phyloP scores from a whole-genome alignment of 148 eudicot species.

The Spergularia bocconei region DNA sequence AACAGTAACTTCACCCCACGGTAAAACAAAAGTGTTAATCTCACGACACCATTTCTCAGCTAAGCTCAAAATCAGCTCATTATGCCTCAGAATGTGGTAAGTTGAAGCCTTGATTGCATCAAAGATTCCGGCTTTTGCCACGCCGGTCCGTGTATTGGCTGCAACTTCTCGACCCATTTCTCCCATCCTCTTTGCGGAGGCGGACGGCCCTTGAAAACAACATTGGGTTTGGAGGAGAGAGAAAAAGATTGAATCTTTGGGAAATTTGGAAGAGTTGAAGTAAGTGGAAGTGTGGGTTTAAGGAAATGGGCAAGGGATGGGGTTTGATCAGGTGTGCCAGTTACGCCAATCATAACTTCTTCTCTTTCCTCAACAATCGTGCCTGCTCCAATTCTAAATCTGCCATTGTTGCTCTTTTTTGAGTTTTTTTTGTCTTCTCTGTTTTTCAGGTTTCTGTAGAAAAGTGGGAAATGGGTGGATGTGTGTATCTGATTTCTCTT shows the following conservation, averaged over 20 bases:
- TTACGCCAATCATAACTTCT: slow-evolving; percentile 3
- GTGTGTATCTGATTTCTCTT: too few species aligned
- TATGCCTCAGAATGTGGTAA: slow-evolving; percentile 21
- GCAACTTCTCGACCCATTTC: slow-evolving; percentile 18
- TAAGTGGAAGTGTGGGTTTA: slow-evolving; percentile 7
- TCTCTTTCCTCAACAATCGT: neutral
- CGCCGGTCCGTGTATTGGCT: slow-evolving; percentile 17
- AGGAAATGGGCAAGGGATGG: slow-evolving; percentile 14
- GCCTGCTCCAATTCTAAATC: too few species aligned
- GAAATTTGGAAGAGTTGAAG: neutral
- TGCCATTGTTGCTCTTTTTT: too few species aligned
- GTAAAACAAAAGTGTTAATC: slow-evolving; percentile 28
- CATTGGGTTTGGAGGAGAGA: slow-evolving; percentile 8
- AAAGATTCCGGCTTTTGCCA: slow-evolving; percentile 34
- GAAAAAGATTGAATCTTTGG: slow-evolving; percentile 20
- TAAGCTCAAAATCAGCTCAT: slow-evolving; percentile 22
- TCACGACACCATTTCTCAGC: slow-evolving; percentile 37
- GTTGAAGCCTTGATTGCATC: slow-evolving; percentile 28
- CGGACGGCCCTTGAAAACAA: slow-evolving; percentile 5
- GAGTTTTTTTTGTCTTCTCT: too few species aligned
- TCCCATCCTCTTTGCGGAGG: neutral
- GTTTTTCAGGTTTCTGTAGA: too few species aligned
- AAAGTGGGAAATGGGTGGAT: too few species aligned
- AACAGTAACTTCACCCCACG: slow-evolving; percentile 41
- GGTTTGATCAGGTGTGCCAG: neutral